These are phyloP conservation scores for Nothophaeocryptopus gaeumannii DNA, from an alignment of 2,329 filamentous ascomycete species.

Conservation along the genomic window DNA sequence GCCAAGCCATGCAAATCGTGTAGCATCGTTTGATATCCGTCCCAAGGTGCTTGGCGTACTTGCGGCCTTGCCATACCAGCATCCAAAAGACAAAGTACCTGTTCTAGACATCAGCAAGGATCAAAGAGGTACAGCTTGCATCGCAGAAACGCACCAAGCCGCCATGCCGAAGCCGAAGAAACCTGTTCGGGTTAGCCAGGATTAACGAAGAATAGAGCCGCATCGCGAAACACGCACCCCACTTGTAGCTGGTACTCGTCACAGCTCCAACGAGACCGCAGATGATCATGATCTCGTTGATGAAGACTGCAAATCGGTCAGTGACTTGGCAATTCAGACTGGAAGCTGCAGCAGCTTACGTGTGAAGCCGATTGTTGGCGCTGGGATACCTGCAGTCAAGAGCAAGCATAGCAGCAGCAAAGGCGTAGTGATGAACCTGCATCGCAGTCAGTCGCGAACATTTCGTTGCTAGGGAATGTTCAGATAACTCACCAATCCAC, in stretches of 20 bases:
- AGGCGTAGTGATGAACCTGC: constrained; percentile 54
- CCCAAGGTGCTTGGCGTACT: constrained; percentile 53
- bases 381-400: constrained; percentile 60
- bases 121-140: too few species aligned
- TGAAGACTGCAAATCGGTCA: constrained; percentile 41
- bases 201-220: neutral
- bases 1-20: constrained; percentile 51
- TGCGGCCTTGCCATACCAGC: constrained; percentile 47
- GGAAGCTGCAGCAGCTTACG: constrained; percentile 9
- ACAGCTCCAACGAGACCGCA: constrained; percentile 62
- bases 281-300: constrained; percentile 62
- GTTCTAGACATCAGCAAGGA: too few species aligned
- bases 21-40: constrained; percentile 50
- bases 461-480: neutral
- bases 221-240: constrained; percentile 51
- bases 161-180: constrained; percentile 33
- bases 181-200: constrained; percentile 26
- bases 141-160: constrained; percentile 45
- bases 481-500: constrained; percentile 52
- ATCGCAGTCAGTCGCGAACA: neutral
- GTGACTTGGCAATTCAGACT: neutral
- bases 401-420: constrained; percentile 58
- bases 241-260: constrained; percentile 59
- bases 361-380: constrained; percentile 58
- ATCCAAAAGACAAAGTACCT: constrained; percentile 46